phyloP scores from a whole-genome alignment of 352 stramenopile species.

The Phytophthora chlamydospora region DNA sequence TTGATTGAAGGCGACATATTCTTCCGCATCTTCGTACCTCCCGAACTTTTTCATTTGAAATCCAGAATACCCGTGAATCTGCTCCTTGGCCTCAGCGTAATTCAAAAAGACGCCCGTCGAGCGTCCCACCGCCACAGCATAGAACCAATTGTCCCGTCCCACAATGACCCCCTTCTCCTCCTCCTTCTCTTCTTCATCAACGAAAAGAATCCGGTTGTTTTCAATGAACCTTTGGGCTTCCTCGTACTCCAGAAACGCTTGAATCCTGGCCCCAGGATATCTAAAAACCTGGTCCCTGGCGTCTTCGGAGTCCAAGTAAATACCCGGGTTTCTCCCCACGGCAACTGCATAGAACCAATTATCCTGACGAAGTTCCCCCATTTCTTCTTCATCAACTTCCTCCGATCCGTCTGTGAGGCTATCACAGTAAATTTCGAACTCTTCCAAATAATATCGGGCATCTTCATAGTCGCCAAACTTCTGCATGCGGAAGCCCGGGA shows the following conservation, averaged over 20 bases:
- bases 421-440: constrained; percentile 19
- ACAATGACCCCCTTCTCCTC: background rate
- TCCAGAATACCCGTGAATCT: constrained; percentile 3
- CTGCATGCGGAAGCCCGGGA: constrained; percentile 15
- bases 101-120: constrained; percentile 10
- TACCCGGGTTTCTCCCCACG: background rate
- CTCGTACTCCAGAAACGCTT: constrained; percentile 11
- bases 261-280: constrained; percentile 2
- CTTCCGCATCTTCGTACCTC: constrained; percentile 6
- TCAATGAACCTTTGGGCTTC: constrained; percentile 6
- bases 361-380: constrained; percentile 1
- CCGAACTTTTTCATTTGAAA: constrained; percentile 4
- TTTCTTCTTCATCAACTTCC: constrained; percentile 15
- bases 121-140: constrained; percentile 11
- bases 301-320: constrained; percentile 5
- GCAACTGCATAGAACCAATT: constrained; percentile 20
- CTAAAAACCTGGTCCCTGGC: constrained; percentile 1
- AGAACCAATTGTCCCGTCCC: constrained; percentile 12
- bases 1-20: constrained; percentile 1
- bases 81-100: constrained; percentile 5
- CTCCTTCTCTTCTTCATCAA: constrained; percentile 1
- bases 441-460: constrained; percentile 22
- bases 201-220: background rate
- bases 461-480: constrained; percentile 22
- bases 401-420: constrained; percentile 14